A percentile compares a stretch with the other conserved stretches of the same genome.
Conservation (phyloP, 2,329 filamentous ascomycete genomes). For the Arachnomyces sp. region DNA sequence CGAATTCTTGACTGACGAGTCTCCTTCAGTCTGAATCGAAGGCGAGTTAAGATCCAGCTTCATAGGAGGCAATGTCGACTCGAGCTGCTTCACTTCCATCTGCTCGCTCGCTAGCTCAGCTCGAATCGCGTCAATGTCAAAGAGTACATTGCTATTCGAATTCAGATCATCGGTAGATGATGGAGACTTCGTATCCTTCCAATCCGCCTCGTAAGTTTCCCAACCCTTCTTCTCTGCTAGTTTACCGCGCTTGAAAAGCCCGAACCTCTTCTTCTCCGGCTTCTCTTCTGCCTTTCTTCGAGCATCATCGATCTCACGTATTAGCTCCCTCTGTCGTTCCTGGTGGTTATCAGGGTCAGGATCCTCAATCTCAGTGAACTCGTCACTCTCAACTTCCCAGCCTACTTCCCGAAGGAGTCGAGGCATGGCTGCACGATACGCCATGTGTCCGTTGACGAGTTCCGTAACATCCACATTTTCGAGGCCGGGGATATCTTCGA, state of each 20-base stretch:
- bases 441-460: conserved; percentile 86
- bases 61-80: conserved; percentile 84
- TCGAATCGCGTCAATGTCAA: conserved; percentile 90
- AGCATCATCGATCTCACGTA: conserved; percentile 93
- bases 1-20: conserved; percentile 12
- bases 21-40: conserved; percentile 13
- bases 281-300: conserved; percentile 77
- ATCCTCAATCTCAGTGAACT: conserved; percentile 94
- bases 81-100: conserved; percentile 66
- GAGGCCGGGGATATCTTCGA: conserved; percentile 67
- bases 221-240: conserved; percentile 71
- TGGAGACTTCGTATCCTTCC: conserved; percentile 23
- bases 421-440: conserved; percentile 89
- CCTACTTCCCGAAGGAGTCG: conserved; percentile 76
- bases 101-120: conserved; percentile 70
- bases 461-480: conserved; percentile 88
- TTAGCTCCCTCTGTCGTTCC: conserved; percentile 80
- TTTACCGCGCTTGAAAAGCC: conserved; percentile 72
- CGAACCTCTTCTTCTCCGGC: conserved; percentile 61
- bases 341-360: conserved; percentile 90
- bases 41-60: conserved; percentile 54
- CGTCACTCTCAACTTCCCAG: conserved; percentile 84
- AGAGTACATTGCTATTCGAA: conserved; percentile 55
- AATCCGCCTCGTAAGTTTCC: conserved; percentile 79
- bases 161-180: conserved; percentile 21